Conservation (phyloP, 2,329 filamentous ascomycete species). For the Clonostachys sp. region DNA sequence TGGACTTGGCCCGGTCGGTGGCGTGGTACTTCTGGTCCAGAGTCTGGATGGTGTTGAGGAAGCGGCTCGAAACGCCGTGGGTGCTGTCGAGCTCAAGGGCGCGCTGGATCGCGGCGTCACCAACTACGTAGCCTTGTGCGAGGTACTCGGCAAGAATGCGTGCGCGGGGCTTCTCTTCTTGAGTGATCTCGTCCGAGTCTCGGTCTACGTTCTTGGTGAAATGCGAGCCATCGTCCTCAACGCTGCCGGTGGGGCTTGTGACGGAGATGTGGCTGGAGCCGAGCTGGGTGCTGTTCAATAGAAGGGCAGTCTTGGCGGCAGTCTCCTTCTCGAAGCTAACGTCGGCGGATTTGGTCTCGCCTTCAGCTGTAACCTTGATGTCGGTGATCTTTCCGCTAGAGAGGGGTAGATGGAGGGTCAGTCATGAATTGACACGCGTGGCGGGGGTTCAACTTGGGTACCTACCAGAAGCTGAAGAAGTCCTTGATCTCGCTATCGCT, state of each 20-base stretch:
- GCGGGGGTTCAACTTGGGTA: background rate
- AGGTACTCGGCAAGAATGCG: constrained; percentile 96
- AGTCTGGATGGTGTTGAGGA: constrained; percentile 69
- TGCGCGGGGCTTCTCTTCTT: constrained; percentile 94
- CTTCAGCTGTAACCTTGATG: constrained; percentile 68
- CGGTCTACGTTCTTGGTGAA: constrained; percentile 50
- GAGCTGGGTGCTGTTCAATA: constrained; percentile 95
- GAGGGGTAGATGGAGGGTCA: background rate
- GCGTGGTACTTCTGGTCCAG: constrained; percentile 87
- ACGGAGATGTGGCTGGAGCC: constrained; percentile 80
- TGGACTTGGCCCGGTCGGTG: constrained; percentile 75
- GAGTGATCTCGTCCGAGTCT: constrained; percentile 68
- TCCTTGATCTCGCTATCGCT: constrained; percentile 88
- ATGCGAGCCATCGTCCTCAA: constrained; percentile 56
- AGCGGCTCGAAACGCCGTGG: constrained; percentile 79
- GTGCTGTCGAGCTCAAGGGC: constrained; percentile 86
- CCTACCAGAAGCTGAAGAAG: constrained; percentile 95
- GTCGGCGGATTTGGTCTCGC: constrained; percentile 75
- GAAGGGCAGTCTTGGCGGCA: constrained; percentile 91
- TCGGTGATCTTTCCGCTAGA: constrained; percentile 83
- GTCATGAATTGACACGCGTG: background rate
- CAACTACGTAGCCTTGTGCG: constrained; percentile 87
- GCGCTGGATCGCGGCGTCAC: constrained; percentile 67
- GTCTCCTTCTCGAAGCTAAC: constrained; percentile 97
- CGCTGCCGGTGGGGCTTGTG: constrained; percentile 60